Conservation (phyloP, 106 monocot genomes). For the Platanthera guangdongensis region DNA sequence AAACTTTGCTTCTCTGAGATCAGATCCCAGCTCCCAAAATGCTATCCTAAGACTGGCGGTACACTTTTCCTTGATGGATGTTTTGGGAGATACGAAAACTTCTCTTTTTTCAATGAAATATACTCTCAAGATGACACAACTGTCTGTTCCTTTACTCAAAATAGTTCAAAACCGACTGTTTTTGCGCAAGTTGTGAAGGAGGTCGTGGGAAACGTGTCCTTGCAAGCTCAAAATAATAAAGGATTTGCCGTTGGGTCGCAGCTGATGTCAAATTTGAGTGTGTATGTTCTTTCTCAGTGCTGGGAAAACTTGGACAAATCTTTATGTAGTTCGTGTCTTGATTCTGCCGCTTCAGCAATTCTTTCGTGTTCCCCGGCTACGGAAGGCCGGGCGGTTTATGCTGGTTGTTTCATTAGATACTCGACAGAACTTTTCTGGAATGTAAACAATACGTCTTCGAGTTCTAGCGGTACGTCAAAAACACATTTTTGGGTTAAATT, state of each 20-base stretch:
- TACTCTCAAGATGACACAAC: conserved; percentile 7
- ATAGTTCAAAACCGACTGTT: conserved; percentile 4
- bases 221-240: conserved; percentile 11
- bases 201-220: conserved; percentile 26
- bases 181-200: conserved; percentile 21
- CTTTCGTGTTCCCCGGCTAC: conserved; percentile 25
- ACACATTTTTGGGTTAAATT: background rate
- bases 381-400: conserved; percentile 34
- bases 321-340: conserved; percentile 32
- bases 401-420: conserved; percentile 53
- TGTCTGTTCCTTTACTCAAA: conserved; percentile 13
- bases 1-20: conserved; percentile 51
- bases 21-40: conserved; percentile 42
- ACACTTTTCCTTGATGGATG: conserved; percentile 50
- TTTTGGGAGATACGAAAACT: conserved; percentile 47
- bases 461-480: conserved; percentile 25
- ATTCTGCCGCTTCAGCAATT: conserved; percentile 28
- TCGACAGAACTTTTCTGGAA: conserved; percentile 49
- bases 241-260: conserved; percentile 37
- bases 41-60: conserved; percentile 42
- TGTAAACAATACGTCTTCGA: conserved; percentile 10
- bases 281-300: conserved; percentile 46
- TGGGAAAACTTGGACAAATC: conserved; percentile 38
- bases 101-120: conserved; percentile 40
- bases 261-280: conserved; percentile 8